Percentiles rank a stretch among this genome's conserved stretches.
Evolutionary conservation across 2,329 filamentous ascomycete species (phyloP).

Genomic region (Fusarium dimerum): DNA sequence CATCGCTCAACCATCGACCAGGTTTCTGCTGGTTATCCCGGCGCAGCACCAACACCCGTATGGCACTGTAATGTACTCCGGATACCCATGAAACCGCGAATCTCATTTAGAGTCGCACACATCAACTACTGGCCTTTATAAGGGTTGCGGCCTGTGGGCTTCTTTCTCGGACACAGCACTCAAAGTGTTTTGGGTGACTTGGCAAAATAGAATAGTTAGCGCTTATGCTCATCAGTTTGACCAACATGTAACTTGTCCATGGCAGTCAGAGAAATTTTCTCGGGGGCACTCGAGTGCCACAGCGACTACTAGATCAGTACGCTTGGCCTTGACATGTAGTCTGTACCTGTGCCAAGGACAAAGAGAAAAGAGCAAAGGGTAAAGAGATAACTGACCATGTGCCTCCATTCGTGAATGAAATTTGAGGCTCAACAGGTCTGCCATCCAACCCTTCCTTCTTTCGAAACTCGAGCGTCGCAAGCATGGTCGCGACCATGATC

Average conservation of each 20-base stretch:
- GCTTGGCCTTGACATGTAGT: neutral
- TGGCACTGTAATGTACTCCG: no score
- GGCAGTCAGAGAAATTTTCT: no score
- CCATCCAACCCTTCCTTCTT: slow-evolving; percentile 27
- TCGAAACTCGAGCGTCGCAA: slow-evolving; percentile 30
- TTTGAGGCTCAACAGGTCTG: slow-evolving; percentile 28
- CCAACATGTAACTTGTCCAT: no score
- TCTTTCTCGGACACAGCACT: slow-evolving; percentile 28
- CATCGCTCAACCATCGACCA: no score
- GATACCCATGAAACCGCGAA: no score
- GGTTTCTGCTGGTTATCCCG: no score
- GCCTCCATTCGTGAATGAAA: slow-evolving; percentile 34
- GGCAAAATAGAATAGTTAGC: slow-evolving; percentile 2
- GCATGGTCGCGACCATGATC: slow-evolving; percentile 38
- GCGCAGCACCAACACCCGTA: neutral
- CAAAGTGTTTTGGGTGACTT: slow-evolving; percentile 36
- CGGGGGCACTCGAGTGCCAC: no score
- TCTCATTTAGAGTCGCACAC: no score
- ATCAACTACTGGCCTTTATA: slow-evolving; percentile 1
- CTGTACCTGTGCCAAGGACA: neutral
- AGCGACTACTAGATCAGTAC: neutral
- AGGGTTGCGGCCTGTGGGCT: slow-evolving; percentile 14
- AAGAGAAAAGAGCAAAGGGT: no score
- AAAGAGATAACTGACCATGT: slow-evolving; percentile 31
- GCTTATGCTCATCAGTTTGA: neutral